Conservation (phyloP, 1,284 basidiomycete genomes). For the Ceratobasidium sp. region DNA sequence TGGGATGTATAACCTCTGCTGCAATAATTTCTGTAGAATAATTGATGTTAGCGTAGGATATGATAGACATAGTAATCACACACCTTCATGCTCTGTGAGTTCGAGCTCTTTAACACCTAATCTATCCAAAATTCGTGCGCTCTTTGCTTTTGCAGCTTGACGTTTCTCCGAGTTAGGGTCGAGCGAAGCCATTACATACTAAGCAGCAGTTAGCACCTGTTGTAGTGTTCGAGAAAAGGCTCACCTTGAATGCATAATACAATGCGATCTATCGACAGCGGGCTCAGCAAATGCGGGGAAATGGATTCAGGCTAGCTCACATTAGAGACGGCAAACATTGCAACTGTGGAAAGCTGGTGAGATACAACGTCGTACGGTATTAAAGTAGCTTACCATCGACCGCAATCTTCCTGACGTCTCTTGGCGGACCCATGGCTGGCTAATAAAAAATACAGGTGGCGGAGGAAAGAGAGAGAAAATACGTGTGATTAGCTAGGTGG, state of each 20-base stretch:
- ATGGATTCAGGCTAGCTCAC: constrained; percentile 58
- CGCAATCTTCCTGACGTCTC: constrained; percentile 59
- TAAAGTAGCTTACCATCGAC: constrained; percentile 58
- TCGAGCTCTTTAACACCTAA: constrained; percentile 79
- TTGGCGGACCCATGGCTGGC: constrained; percentile 18
- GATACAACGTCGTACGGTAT: constrained; percentile 34
- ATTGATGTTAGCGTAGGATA: constrained; percentile 30
- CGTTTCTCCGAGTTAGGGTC: constrained; percentile 52
- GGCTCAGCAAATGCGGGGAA: constrained; percentile 13
- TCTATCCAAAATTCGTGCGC: constrained; percentile 76
- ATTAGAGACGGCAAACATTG: constrained; percentile 73
- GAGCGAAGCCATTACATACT: constrained; percentile 58
- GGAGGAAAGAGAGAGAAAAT: constrained; percentile 24
- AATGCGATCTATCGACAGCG: constrained; percentile 60
- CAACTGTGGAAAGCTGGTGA: constrained; percentile 60
- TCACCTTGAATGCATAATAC: constrained; percentile 62
- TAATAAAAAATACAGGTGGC: constrained; percentile 35
- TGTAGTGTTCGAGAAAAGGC: not conserved
- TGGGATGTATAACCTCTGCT: constrained; percentile 86
- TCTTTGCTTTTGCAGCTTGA: constrained; percentile 68
- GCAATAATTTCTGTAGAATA: constrained; percentile 75
- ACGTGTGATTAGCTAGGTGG: constrained; percentile 39
- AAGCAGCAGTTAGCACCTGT: constrained; percentile 51
- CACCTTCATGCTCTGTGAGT: constrained; percentile 85
- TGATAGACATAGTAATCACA: constrained; percentile 53